Evolutionary conservation across 2,329 filamentous ascomycete genomes (phyloP).

Genomic region (Aspergillus tamarii): DNA sequence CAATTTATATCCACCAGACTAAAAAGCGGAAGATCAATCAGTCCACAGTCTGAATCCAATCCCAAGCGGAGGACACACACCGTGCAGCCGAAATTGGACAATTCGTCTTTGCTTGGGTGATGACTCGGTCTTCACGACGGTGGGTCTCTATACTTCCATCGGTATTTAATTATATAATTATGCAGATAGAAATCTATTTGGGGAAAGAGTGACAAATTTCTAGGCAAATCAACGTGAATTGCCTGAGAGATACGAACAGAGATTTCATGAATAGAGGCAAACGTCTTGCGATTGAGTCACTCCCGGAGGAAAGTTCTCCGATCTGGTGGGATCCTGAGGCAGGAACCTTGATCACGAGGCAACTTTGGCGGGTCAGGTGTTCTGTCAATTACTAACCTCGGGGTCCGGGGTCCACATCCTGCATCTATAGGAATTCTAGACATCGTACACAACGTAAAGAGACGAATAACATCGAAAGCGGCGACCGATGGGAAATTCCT

Average conservation of each 20-base stretch:
- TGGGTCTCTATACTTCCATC: not conserved
- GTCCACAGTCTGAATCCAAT: constrained; percentile 1
- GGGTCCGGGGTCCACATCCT: not conserved
- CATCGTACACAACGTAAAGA: not conserved
- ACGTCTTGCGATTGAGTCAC: not conserved
- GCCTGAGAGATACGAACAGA: not conserved
- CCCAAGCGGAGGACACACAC: constrained; percentile 1
- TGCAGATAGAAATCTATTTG: not conserved
- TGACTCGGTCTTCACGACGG: not conserved
- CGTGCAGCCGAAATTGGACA: constrained; percentile 19
- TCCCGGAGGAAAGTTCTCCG: constrained; percentile 5
- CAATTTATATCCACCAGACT: constrained; percentile 4
- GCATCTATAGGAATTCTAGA: not conserved
- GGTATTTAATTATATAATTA: not conserved
- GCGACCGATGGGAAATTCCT: too few relatives aligned
- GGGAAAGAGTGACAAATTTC: not conserved
- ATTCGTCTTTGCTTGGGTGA: constrained; percentile 15
- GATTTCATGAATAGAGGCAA: not conserved
- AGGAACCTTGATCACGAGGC: not conserved
- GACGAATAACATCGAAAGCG: too few relatives aligned
- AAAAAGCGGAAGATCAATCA: not conserved
- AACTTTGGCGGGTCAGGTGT: constrained; percentile 2
- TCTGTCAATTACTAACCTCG: not conserved
- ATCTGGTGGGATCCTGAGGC: not conserved
- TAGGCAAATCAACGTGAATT: not conserved